A percentile compares a stretch with the other conserved stretches of the same genome.
These are phyloP conservation scores for Balakata baccata DNA, from an alignment of 345 rosid species.

Conservation along the genomic window DNA sequence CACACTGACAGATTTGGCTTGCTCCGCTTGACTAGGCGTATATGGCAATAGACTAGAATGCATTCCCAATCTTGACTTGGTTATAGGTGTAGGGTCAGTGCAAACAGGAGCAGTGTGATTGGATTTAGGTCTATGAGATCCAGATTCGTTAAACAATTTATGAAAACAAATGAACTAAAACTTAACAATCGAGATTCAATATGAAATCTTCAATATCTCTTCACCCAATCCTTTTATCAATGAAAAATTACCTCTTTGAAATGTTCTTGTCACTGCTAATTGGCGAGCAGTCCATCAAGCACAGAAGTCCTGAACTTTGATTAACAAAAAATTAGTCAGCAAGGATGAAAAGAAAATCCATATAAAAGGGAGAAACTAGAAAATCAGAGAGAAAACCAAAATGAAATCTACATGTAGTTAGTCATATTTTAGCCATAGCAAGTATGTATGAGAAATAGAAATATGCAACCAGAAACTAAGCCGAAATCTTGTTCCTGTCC, in stretches of 20 bases:
- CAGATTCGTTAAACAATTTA: constrained; percentile 25
- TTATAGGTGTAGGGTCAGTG: constrained; percentile 57
- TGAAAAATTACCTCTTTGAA: constrained; percentile 46
- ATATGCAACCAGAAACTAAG: constrained; percentile 57
- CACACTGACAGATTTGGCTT: too few species aligned
- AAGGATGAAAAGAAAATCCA: constrained; percentile 3
- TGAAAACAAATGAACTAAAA: constrained; percentile 1
- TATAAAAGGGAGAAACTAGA: background rate
- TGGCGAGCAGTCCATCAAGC: constrained; percentile 39
- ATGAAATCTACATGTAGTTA: constrained; percentile 20
- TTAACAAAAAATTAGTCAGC: constrained; percentile 10
- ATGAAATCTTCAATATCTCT: constrained; percentile 19
- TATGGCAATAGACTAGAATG: constrained; percentile 41
- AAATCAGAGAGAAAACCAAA: background rate
- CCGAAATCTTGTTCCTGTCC: constrained; percentile 72
- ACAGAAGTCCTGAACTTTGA: constrained; percentile 24
- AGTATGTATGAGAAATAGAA: background rate
- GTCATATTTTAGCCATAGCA: constrained; percentile 21
- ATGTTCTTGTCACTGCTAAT: constrained; percentile 37
- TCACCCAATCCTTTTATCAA: constrained; percentile 45
- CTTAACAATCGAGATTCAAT: constrained; percentile 14
- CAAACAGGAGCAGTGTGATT: constrained; percentile 63
- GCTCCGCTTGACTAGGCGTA: too few species aligned
- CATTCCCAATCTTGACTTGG: constrained; percentile 54
- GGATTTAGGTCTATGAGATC: constrained; percentile 73